phyloP scores from a whole-genome alignment of 208 protist genomes.

The Trypanosomatidae sp. region DNA sequence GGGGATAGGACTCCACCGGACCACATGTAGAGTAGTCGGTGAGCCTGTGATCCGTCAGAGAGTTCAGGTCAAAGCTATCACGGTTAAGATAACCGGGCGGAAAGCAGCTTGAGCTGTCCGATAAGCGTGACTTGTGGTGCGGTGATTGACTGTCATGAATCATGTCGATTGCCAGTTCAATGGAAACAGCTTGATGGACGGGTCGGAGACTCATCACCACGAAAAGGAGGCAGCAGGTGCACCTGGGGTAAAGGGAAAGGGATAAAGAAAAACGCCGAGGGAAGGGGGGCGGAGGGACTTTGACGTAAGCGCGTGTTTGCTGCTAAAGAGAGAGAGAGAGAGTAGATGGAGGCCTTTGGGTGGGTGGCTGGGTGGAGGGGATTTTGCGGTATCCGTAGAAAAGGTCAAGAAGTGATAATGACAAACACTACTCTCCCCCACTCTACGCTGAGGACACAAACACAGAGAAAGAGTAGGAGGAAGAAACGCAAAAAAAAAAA shows the following conservation, averaged over 20 bases:
- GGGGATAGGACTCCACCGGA: slow-evolving; percentile 4
- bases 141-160: slow-evolving; percentile 2
- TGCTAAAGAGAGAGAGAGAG: neutral
- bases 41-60: slow-evolving; percentile 15
- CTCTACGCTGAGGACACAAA: neutral
- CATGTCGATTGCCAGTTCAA: neutral
- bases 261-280: neutral
- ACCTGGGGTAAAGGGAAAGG: neutral
- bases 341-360: neutral
- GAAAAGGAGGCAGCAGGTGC: neutral
- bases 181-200: neutral
- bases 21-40: slow-evolving; percentile 11
- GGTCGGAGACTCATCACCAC: slow-evolving; percentile 1
- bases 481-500: slow-evolving; percentile 3
- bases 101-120: slow-evolving; percentile 7
- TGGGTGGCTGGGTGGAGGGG: neutral
- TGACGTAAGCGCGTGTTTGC: neutral
- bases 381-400: neutral
- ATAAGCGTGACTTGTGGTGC: slow-evolving; percentile 1
- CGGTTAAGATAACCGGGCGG: slow-evolving; percentile 8
- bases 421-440: neutral
- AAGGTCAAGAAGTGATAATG: neutral
- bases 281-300: neutral
- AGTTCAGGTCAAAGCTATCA: slow-evolving; percentile 26
- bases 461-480: neutral